These are phyloP conservation scores for Lactarius pseudohatsudake DNA, from an alignment of 768 basidiomycete species.

Conservation along the genomic window DNA sequence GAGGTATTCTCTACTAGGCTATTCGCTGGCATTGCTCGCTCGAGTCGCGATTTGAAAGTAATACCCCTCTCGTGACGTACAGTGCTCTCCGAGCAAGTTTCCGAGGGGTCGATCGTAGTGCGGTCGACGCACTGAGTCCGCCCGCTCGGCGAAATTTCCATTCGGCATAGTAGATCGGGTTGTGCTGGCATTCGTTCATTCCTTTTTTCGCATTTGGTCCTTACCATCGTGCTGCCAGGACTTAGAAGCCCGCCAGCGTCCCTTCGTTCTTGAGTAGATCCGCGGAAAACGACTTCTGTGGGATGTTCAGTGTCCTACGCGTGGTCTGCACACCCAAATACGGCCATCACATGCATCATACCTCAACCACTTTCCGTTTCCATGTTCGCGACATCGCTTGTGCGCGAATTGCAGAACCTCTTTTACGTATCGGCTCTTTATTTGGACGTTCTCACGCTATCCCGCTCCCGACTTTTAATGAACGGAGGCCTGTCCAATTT, in stretches of 20 bases:
- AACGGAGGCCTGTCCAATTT: background rate
- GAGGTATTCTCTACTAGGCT: too few relatives aligned
- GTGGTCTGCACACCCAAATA: background rate
- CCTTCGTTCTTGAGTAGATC: background rate
- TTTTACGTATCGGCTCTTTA: background rate
- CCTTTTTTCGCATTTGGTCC: background rate
- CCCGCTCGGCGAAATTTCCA: background rate
- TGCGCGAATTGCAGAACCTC: background rate
- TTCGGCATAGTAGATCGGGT: background rate
- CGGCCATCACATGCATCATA: background rate
- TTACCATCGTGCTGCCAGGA: background rate
- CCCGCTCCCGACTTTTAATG: background rate
- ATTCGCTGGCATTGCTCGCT: too few relatives aligned
- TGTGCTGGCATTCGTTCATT: background rate
- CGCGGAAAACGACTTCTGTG: background rate
- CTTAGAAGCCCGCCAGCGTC: background rate
- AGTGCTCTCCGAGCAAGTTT: background rate
- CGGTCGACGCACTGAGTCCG: conserved; percentile 3
- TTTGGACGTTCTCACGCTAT: background rate
- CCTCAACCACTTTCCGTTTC: background rate
- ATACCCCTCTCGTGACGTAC: background rate
- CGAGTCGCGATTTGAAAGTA: background rate
- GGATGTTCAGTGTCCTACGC: background rate
- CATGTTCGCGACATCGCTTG: background rate
- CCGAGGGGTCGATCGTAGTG: background rate